Percentiles rank a stretch among this genome's conserved stretches.
Evolutionary conservation across 2,329 filamentous ascomycete genomes (phyloP).

Genomic region (Chaetomium sp.): DNA sequence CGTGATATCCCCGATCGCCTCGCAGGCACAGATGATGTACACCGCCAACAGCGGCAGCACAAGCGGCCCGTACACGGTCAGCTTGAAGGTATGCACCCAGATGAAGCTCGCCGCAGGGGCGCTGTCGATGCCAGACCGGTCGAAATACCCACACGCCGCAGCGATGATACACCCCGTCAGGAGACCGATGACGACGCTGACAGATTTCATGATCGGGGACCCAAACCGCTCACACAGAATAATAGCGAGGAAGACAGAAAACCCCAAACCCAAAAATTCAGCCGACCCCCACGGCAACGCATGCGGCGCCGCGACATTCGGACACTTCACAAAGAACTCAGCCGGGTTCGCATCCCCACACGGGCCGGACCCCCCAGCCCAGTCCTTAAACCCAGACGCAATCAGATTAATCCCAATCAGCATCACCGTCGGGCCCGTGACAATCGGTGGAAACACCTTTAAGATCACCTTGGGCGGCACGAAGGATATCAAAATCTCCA

Average conservation of each 20-base stretch:
- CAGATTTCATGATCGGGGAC: conserved; percentile 77
- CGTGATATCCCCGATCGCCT: conserved; percentile 74
- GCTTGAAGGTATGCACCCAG: conserved; percentile 71
- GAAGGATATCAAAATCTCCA: conserved; percentile 71
- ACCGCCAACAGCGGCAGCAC: conserved; percentile 65
- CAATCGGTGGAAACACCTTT: conserved; percentile 69
- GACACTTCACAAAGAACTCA: conserved; percentile 58
- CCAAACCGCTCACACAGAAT: conserved; percentile 77
- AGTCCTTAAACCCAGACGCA: conserved; percentile 64
- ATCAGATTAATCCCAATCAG: conserved; percentile 71
- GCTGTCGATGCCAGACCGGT: conserved; percentile 60
- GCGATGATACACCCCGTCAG: conserved; percentile 73
- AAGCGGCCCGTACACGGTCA: conserved; percentile 65
- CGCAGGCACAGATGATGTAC: conserved; percentile 68
- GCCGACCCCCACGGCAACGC: conserved; percentile 71
- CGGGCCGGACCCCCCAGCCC: conserved; percentile 66
- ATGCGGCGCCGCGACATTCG: conserved; percentile 60
- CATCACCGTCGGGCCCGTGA: conserved; percentile 41
- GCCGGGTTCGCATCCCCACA: conserved; percentile 45
- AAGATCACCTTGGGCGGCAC: conserved; percentile 62
- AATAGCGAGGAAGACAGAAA: conserved; percentile 73
- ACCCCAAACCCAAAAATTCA: conserved; percentile 67
- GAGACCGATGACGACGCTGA: conserved; percentile 67
- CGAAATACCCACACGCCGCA: conserved; percentile 72
- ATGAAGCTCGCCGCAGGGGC: conserved; percentile 69